Evolutionary conservation across 805 yeast species (phyloP).

Genomic region (Wickerhamomyces alni): DNA sequence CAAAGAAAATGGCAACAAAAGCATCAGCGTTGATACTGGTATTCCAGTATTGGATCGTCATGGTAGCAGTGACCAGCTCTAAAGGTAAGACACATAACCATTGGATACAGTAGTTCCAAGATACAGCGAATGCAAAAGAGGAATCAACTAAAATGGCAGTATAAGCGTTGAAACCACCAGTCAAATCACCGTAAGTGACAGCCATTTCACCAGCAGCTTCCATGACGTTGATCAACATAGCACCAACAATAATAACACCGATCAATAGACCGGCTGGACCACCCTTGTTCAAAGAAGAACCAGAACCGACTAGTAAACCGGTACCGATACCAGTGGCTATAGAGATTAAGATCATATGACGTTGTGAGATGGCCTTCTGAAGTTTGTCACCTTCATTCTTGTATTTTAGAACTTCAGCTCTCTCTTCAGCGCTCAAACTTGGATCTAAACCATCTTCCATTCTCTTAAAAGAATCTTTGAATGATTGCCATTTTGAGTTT

Average conservation of each 20-base stretch:
- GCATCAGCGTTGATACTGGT: slow-evolving; percentile 41
- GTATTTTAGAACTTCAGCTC: slow-evolving; percentile 17
- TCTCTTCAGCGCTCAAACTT: slow-evolving; percentile 35
- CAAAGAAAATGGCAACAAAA: slow-evolving; percentile 51
- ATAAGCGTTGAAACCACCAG: slow-evolving; percentile 36
- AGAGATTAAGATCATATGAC: slow-evolving; percentile 71
- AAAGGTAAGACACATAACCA: slow-evolving; percentile 51
- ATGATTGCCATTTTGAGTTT: slow-evolving; percentile 23
- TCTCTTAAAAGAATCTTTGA: slow-evolving; percentile 29
- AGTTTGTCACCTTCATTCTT: slow-evolving; percentile 28
- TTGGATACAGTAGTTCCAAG: slow-evolving; percentile 51
- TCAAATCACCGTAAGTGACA: slow-evolving; percentile 32
- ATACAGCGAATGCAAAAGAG: slow-evolving; percentile 57
- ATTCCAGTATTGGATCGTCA: slow-evolving; percentile 44
- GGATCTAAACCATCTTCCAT: slow-evolving; percentile 32
- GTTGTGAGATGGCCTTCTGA: slow-evolving; percentile 30
- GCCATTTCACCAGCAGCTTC: slow-evolving; percentile 50
- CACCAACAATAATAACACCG: slow-evolving; percentile 55
- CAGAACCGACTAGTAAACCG: slow-evolving; percentile 68
- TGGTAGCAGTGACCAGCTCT: slow-evolving; percentile 50
- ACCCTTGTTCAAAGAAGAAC: slow-evolving; percentile 48
- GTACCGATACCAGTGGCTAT: slow-evolving; percentile 75
- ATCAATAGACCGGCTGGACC: slow-evolving; percentile 62
- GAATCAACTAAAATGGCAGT: slow-evolving; percentile 36
- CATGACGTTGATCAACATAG: slow-evolving; percentile 55